Conservation (phyloP, 208 protist species). For the Willaertia magna region DNA sequence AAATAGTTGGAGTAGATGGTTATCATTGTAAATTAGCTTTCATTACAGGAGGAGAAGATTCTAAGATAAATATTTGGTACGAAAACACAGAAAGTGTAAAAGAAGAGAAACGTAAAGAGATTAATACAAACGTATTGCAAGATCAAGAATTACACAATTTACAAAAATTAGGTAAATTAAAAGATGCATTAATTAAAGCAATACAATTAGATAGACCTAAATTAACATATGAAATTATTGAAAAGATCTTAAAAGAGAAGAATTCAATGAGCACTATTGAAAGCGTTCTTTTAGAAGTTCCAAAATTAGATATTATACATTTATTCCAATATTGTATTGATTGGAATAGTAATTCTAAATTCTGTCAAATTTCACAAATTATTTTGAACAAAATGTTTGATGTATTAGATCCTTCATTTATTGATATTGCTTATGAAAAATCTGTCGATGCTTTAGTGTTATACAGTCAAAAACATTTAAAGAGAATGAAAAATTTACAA, state of each 20-base stretch:
- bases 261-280: not conserved
- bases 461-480: not conserved
- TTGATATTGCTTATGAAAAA: constrained; percentile 3
- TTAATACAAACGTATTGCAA: not conserved
- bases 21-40: too few species aligned
- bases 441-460: not conserved
- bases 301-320: not conserved
- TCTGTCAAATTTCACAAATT: not conserved
- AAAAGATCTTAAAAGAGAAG: not conserved
- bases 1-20: not conserved
- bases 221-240: not conserved
- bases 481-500: not conserved
- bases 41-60: constrained; percentile 3
- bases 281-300: not conserved
- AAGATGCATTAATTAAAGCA: not conserved
- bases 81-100: not conserved
- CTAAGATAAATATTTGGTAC: not conserved
- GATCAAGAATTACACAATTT: not conserved
- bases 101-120: not conserved
- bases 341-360: constrained; percentile 11
- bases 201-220: not conserved
- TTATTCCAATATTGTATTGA: constrained; percentile 11
- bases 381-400: not conserved
- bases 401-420: not conserved
- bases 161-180: not conserved